phyloP scores from a whole-genome alignment of 768 basidiomycete species.

The Flagelloscypha sp. region DNA sequence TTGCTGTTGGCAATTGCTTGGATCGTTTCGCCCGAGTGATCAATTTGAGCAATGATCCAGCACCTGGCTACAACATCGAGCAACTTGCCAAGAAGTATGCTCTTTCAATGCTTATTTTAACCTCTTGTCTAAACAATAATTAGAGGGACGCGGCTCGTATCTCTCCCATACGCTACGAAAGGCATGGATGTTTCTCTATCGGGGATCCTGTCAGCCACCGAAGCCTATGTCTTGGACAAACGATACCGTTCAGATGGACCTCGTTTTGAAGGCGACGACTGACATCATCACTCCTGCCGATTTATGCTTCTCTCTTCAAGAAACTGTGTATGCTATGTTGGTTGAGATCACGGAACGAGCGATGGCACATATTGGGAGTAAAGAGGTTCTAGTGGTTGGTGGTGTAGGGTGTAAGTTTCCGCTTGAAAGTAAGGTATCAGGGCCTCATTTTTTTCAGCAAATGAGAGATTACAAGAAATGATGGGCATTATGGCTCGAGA shows the following conservation, averaged over 20 bases:
- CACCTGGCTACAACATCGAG: slow-evolving; percentile 96
- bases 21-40: slow-evolving; percentile 96
- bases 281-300: slow-evolving; percentile 92
- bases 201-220: slow-evolving; percentile 84
- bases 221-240: slow-evolving; percentile 82
- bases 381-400: slow-evolving; percentile 93
- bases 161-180: slow-evolving; percentile 92
- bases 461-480: slow-evolving; percentile 92
- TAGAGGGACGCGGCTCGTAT: slow-evolving; percentile 80
- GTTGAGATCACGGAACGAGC: slow-evolving; percentile 98
- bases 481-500: slow-evolving; percentile 97
- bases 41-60: slow-evolving; percentile 90
- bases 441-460: slow-evolving; percentile 43
- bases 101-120: background rate
- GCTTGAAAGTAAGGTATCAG: background rate
- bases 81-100: slow-evolving; percentile 83
- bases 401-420: slow-evolving; percentile 91
- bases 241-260: slow-evolving; percentile 53
- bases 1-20: slow-evolving; percentile 98
- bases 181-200: slow-evolving; percentile 98
- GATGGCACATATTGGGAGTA: slow-evolving; percentile 97
- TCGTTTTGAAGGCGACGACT: slow-evolving; percentile 29
- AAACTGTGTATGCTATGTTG: slow-evolving; percentile 95
- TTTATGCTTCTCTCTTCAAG: slow-evolving; percentile 93
- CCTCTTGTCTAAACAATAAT: slow-evolving; percentile 1